Conservation (phyloP, 2,329 filamentous ascomycete genomes). For the Cadophora gregata region DNA sequence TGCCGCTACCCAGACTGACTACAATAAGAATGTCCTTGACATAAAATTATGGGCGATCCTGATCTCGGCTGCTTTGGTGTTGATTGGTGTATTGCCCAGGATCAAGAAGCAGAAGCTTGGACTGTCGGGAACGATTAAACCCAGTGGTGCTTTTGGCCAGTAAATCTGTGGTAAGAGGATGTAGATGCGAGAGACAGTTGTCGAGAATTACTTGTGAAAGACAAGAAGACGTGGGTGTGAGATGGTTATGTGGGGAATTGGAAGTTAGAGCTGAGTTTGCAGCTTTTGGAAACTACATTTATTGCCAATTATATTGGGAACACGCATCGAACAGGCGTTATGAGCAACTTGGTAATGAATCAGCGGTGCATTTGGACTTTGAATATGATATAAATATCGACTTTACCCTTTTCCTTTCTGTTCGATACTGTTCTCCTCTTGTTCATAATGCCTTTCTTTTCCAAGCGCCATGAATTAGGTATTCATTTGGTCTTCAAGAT, state of each 20-base stretch:
- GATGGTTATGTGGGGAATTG: not conserved
- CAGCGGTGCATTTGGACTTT: not conserved
- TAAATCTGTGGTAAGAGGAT: conserved; percentile 4
- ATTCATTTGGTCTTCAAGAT: not conserved
- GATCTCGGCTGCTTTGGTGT: conserved; percentile 67
- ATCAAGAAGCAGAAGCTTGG: conserved; percentile 86
- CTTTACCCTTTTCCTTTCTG: not conserved
- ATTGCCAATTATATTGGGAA: not conserved
- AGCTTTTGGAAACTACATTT: not conserved
- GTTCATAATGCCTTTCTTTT: not conserved
- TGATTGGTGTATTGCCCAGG: conserved; percentile 76
- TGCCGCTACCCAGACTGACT: conserved; percentile 78
- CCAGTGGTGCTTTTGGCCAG: conserved; percentile 31
- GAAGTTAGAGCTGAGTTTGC: not conserved
- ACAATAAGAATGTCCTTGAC: conserved; percentile 69
- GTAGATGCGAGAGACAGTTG: too few species aligned
- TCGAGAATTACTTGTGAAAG: not conserved
- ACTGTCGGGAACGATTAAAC: conserved; percentile 43
- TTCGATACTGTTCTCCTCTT: not conserved
- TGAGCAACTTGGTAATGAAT: not conserved
- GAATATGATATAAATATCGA: not conserved
- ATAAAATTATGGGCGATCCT: conserved; percentile 80
- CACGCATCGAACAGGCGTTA: conserved; percentile 7
- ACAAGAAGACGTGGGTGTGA: not conserved
- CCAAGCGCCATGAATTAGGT: not conserved